These are phyloP conservation scores for Neurospora hispaniola DNA, from an alignment of 495 filamentous ascomycete species.

Conservation along the genomic window DNA sequence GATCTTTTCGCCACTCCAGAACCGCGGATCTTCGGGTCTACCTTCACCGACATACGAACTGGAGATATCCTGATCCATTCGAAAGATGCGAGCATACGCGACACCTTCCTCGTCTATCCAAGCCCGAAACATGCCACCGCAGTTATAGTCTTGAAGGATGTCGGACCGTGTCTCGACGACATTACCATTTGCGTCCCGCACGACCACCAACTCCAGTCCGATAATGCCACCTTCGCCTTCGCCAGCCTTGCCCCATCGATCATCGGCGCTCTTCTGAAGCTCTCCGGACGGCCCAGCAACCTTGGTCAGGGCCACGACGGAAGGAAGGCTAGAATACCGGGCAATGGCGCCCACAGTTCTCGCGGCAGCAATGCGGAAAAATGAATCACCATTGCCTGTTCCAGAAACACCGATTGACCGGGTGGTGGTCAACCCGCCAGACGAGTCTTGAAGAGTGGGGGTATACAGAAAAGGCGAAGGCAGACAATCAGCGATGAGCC, in stretches of 20 bases:
- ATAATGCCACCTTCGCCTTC: slow-evolving; percentile 86
- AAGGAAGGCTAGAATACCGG: slow-evolving; percentile 42
- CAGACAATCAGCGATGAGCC: slow-evolving; percentile 42
- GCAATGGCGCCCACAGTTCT: slow-evolving; percentile 64
- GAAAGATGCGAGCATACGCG: slow-evolving; percentile 53
- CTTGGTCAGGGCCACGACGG: slow-evolving; percentile 41
- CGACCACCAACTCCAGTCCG: slow-evolving; percentile 59
- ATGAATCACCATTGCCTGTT: slow-evolving; percentile 86
- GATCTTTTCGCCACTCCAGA: slow-evolving; percentile 9
- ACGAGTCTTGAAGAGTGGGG: slow-evolving; percentile 11
- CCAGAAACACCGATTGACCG: slow-evolving; percentile 66
- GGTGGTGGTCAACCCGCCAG: slow-evolving; percentile 17
- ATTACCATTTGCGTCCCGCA: slow-evolving; percentile 26
- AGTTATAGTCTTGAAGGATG: slow-evolving; percentile 73
- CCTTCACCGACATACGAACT: slow-evolving; percentile 9
- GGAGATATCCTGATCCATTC: slow-evolving; percentile 18
- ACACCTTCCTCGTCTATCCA: slow-evolving; percentile 58
- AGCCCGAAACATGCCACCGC: slow-evolving; percentile 80
- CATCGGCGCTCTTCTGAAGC: slow-evolving; percentile 62
- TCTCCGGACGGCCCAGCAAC: slow-evolving; percentile 65
- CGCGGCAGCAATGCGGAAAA: slow-evolving; percentile 61
- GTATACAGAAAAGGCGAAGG: slow-evolving; percentile 30
- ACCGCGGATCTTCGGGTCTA: not conserved
- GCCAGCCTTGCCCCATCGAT: slow-evolving; percentile 63
- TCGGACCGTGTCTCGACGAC: slow-evolving; percentile 31